Base-by-base conservation (phyloP, 192 early-diverging fungal species). In the Entophlyctis luteolus region DNA sequence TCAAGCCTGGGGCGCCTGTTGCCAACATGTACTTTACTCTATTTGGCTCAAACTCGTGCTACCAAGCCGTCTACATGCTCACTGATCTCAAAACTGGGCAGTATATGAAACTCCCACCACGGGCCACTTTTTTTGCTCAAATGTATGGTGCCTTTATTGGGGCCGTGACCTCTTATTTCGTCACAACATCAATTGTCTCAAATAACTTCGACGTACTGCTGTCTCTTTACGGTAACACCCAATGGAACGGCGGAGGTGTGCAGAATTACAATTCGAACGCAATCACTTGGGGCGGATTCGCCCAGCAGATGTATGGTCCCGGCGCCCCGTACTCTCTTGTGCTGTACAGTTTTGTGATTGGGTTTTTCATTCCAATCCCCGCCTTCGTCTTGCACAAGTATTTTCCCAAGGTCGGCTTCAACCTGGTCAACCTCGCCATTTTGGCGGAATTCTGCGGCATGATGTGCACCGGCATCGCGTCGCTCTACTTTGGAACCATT, bases 31-130 rank as follows among this genome's bases (percentile, higher is more conserved):
- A 79, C 32, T 90, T 88, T 78, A 90, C 88, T 74, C 82, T 82
- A 1, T 85, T 80, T 53, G 86, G 87, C 33, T 81, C 75, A 54
- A 83, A 86, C 33, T 80, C 81, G 6, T 76, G 79, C 1, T 70
- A 75, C 18, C 88, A 89, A 71, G 87, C 85, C 12, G 71, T 88
- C 22, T 48, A 72, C 2, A 82, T 90, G 74, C 65, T 80, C 6
- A 72, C 76, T 20, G 85, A 87, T 48, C 65, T 81, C 3, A 87
- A 87, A 55, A 31, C 85, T 27, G 87, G 85, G 0, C 84, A 86
- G 45, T 89, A 90, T 76, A 82, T 89, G 81, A 88, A 90, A 67
- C 81, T 89, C 20, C 79, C 90, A 49, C 93, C 93, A 27, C 48
- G 89, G 29, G 72, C 84, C 31, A 75, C 91, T 77, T 91, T 93